Evolutionary conservation across 257 asterid species (phyloP).

Genomic region (Vinca minor): DNA sequence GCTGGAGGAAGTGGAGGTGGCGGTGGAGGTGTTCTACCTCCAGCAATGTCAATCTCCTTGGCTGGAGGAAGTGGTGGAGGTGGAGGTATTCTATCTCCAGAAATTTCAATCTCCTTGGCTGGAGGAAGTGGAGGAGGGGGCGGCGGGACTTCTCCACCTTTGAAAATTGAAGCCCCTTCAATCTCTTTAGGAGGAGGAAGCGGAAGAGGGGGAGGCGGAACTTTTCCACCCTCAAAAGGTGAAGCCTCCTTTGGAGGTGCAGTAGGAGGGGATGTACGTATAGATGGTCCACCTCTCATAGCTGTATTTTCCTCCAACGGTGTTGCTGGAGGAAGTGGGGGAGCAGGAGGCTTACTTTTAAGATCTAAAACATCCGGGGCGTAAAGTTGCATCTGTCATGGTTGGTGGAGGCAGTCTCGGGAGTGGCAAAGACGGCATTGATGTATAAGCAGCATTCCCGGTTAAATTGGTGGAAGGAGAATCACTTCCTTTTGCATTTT

Average conservation of each 20-base stretch:
- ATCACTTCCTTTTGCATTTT: conserved; percentile 16
- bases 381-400: conserved; percentile 21
- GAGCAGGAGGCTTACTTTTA: conserved; percentile 1
- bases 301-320: conserved; percentile 25
- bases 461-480: conserved; percentile 6
- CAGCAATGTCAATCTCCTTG: conserved; percentile 12
- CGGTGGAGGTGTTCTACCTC: conserved; percentile 13
- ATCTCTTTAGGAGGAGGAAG: conserved; percentile 20
- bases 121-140: conserved; percentile 20
- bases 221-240: too few relatives aligned
- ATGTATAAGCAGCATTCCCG: conserved; percentile 13
- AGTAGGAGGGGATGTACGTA: conserved; percentile 36
- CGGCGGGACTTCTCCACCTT: conserved; percentile 22
- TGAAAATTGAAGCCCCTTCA: conserved; percentile 9
- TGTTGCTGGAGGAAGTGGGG: conserved; percentile 17
- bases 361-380: conserved; percentile 20
- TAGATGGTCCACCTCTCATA: conserved; percentile 17
- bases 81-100: conserved; percentile 21
- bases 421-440: conserved; percentile 22
- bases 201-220: conserved; percentile 25
- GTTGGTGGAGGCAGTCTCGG: conserved; percentile 15
- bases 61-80: conserved; percentile 17
- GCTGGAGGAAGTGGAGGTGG: conserved; percentile 19
- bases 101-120: too few relatives aligned
- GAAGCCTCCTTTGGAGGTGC: conserved; percentile 7